Evolutionary conservation across 169 alveolate species (phyloP), one percentile per base, ranked within the genome.

Genomic region (Plasmodium vivax): DNA sequence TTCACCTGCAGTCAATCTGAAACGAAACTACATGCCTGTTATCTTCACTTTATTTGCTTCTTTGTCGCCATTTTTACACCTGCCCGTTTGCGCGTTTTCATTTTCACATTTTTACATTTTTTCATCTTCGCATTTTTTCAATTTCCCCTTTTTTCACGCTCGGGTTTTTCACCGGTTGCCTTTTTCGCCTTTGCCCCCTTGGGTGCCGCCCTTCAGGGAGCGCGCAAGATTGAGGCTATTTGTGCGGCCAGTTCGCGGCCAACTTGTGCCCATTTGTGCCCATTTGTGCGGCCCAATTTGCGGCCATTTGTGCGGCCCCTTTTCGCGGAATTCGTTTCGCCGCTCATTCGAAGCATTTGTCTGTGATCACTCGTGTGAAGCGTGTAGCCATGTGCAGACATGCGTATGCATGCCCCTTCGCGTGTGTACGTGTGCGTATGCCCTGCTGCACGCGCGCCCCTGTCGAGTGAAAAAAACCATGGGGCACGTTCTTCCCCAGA

Each of bases 221-320:
- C 32, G 51, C 75, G 12, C 38, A 81, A 81, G 72, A 81, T 81
- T 81, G 36, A 80, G 72, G 87, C 77, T 45, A 81, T 47, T 16
- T 43, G 54, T 12, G 30, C 27, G 45, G 16, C 56, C 56, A 1
- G 2, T 47, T 12, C 12, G 45, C 45, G 45, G 45, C 45, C 45
- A 38, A 8, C n/a, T n/a, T n/a, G n/a, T n/a, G n/a, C n/a, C n/a
- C n/a, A n/a, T 38, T 38, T 38, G 45, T 8, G 7, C 2, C 45
- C 6, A 2, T 38, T 38, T 38, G 45, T 47, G 16, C 58, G 58
- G 3, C 62, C n/a, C n/a, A 14, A 51, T 12, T 3, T 51, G 19
- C 7, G 8, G 14, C 62, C 23, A 19, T 23, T 51, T 51, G 12
- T 51, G 1, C 16, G 2, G 19, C 5, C 36, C 3, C 0, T 62